Percentiles rank a stretch among this genome's conserved stretches.
Evolutionary conservation across 2,329 filamentous ascomycete genomes (phyloP).

Genomic region (Colletotrichum orchidophilum): DNA sequence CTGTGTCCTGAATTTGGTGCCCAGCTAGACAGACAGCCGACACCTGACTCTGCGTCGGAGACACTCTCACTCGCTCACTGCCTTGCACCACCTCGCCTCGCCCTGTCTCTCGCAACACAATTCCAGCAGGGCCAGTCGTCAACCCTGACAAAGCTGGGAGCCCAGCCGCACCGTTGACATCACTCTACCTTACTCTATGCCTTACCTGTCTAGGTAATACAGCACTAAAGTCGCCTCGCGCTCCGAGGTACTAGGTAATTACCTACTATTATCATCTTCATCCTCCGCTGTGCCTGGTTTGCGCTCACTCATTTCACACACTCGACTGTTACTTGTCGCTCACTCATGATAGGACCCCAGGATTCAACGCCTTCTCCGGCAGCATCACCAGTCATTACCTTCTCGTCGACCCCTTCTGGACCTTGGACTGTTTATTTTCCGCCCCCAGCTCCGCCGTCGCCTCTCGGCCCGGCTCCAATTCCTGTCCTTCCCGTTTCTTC

Average conservation of each 20-base stretch:
- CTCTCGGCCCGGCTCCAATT: conserved; percentile 17
- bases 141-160: neutral
- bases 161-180: conserved; percentile 25
- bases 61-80: neutral
- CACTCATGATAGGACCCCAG: neutral
- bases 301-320: neutral
- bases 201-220: neutral
- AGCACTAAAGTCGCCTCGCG: neutral
- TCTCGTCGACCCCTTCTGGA: neutral
- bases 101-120: neutral
- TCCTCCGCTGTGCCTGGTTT: neutral
- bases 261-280: neutral
- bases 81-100: neutral
- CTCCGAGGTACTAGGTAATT: neutral
- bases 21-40: neutral
- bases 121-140: neutral
- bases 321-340: neutral
- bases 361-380: neutral
- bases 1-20: neutral
- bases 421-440: conserved; percentile 9
- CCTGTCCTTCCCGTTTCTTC: conserved; percentile 6
- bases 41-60: neutral
- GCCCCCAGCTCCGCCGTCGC: conserved; percentile 19
- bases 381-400: neutral
- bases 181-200: neutral